These are phyloP conservation scores for Rhizopogon rudus DNA, from an alignment of 768 basidiomycete species.

Conservation along the genomic window DNA sequence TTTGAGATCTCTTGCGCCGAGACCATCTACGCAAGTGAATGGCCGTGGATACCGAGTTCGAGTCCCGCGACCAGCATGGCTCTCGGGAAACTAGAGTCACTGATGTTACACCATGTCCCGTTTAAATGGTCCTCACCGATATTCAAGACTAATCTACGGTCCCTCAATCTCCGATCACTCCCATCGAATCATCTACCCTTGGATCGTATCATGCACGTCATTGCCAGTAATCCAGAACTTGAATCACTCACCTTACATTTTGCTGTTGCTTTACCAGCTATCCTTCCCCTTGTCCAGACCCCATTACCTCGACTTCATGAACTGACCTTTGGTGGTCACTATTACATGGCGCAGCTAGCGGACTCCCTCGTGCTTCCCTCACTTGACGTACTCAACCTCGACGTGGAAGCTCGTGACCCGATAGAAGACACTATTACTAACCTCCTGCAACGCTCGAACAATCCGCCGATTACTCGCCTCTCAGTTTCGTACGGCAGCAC, in stretches of 20 bases:
- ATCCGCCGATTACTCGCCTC: slow-evolving; percentile 53
- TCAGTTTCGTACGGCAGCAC: slow-evolving; percentile 54
- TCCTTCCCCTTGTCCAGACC: slow-evolving; percentile 55
- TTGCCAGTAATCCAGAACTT: slow-evolving; percentile 53
- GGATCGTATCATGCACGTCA: slow-evolving; percentile 64
- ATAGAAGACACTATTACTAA: slow-evolving; percentile 66
- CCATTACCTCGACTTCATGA: slow-evolving; percentile 50
- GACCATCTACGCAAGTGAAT: slow-evolving; percentile 53
- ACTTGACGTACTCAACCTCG: slow-evolving; percentile 55
- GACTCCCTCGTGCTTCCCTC: slow-evolving; percentile 57
- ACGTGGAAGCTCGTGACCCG: slow-evolving; percentile 72
- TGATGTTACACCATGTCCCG: slow-evolving; percentile 68
- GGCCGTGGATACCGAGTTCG: slow-evolving; percentile 69
- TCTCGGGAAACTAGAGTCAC: slow-evolving; percentile 46
- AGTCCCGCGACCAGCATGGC: slow-evolving; percentile 25
- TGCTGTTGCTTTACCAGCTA: slow-evolving; percentile 51
- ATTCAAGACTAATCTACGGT: slow-evolving; percentile 52
- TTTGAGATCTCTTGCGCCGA: slow-evolving; percentile 77
- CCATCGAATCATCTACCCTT: slow-evolving; percentile 58
- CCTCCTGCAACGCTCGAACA: slow-evolving; percentile 55
- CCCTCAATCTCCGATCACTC: slow-evolving; percentile 60
- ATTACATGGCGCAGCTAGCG: slow-evolving; percentile 53
- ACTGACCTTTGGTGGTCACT: slow-evolving; percentile 63
- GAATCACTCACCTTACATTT: slow-evolving; percentile 58
- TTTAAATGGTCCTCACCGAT: slow-evolving; percentile 78